Evolutionary conservation across 768 basidiomycete species (phyloP), one percentile per base, ranked within the genome.

Genomic region (Suillus tomentosus): DNA sequence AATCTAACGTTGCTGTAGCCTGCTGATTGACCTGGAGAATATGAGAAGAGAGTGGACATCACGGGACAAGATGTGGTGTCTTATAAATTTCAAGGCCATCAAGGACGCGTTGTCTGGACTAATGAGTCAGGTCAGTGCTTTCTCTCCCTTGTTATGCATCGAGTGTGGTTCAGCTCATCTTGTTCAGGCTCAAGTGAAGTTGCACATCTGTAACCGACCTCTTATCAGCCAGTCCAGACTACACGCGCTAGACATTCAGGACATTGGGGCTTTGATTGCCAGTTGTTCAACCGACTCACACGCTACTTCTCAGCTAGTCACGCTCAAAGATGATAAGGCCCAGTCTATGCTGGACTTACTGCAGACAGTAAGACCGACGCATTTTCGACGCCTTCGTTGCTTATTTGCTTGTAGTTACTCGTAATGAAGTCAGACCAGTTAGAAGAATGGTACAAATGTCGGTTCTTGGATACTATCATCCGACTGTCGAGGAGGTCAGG

Each of bases 401-500:
- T 42, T 22, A n/a, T 45, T 34, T 34, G 5, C 34, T 15, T 17
- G 13, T 36, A 73, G 73, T 45, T 76, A 40, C 74, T 74, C 42
- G 67, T 71, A 62, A 39, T 71, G 0, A 69, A 71, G 42, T 73
- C 67, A 0, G 53, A 63, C 15, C 58, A 66, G 36, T 55, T 76
- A 17, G 67, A 73, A 39, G 60, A 40, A 24, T 73, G 71, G 73
- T 74, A 74, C 63, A 70, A 65, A 58, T 73, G 68, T 22, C 64
- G 72, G 24, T 74, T 73, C 63, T 40, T 74, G 60, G 73, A 76
- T 31, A 67, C 71, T 22, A 68, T 76, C 14, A 65, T 76, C 15
- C 67, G 72, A 43, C 60, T 78, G 15, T 74, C 77, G 15, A 68
- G 71, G 45, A 70, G 70, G 64, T 71, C 77, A 13, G 65, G 70